These are phyloP conservation scores for Jasminum sambac DNA, from an alignment of 257 asterid species.

Conservation along the genomic window DNA sequence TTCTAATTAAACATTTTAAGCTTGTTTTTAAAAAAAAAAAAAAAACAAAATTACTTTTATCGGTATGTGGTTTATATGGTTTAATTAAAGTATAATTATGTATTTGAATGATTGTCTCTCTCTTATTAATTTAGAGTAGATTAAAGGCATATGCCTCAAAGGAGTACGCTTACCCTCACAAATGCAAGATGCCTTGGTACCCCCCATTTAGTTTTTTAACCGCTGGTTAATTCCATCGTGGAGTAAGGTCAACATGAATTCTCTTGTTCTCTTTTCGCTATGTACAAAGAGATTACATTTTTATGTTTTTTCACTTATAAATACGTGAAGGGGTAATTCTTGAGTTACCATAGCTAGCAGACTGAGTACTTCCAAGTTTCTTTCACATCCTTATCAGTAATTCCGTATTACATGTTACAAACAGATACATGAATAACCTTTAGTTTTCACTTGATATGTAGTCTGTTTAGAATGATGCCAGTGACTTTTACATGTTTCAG, in stretches of 20 bases:
- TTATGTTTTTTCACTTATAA: not conserved
- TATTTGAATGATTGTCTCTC: not conserved
- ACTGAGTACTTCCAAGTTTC: constrained; percentile 2
- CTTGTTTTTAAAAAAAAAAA: too few species aligned
- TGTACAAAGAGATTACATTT: not conserved
- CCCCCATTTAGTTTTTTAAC: not conserved
- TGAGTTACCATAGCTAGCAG: not conserved
- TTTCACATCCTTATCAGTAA: constrained; percentile 14
- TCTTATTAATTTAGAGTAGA: not conserved
- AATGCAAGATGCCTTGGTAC: not conserved
- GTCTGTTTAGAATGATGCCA: not conserved
- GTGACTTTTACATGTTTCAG: constrained; percentile 4
- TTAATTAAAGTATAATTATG: not conserved
- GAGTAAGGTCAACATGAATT: constrained; percentile 5
- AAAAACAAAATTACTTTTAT: too few species aligned
- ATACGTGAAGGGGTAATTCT: constrained; percentile 3
- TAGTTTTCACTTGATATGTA: not conserved
- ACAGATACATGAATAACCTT: not conserved
- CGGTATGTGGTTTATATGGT: not conserved
- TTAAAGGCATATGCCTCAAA: not conserved
- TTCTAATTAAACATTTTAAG: too few species aligned
- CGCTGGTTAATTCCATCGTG: not conserved
- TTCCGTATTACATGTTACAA: not conserved
- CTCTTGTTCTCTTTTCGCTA: constrained; percentile 7
- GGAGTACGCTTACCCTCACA: not conserved